Evolutionary conservation across 768 basidiomycete species (phyloP).

Genomic region (Mrakia frigida): DNA sequence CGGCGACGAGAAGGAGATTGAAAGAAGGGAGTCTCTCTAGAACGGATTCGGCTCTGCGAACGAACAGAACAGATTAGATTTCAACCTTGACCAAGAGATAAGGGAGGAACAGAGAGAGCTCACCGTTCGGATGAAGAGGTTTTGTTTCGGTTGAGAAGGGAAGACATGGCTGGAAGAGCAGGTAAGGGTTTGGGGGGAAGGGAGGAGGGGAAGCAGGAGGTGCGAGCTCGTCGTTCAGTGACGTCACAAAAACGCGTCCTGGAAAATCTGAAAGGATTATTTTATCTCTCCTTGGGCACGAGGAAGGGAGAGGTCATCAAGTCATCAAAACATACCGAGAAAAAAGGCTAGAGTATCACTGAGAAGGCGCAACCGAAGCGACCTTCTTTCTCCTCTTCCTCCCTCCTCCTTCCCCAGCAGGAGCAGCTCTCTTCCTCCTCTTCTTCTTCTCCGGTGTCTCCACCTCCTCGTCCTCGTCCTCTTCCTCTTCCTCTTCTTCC

Average conservation of each 20-base stretch:
- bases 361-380: not conserved
- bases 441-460: not conserved
- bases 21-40: constrained; percentile 17
- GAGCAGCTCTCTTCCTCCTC: not conserved
- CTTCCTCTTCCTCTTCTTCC: not conserved
- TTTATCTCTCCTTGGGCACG: too few species aligned
- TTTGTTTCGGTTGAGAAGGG: too few species aligned
- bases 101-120: too few species aligned
- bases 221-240: too few species aligned
- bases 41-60: not conserved
- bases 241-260: not conserved
- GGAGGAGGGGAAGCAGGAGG: too few species aligned
- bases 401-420: not conserved
- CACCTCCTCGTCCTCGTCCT: not conserved
- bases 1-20: constrained; percentile 20
- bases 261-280: too few species aligned
- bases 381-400: not conserved
- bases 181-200: too few species aligned
- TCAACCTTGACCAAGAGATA: not conserved
- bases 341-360: not conserved
- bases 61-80: not conserved
- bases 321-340: not conserved
- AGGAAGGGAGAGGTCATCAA: constrained; percentile 4
- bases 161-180: too few species aligned
- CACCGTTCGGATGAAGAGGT: too few species aligned